Conservation (phyloP, 2,329 filamentous ascomycete species). For the Alternaria rosae region DNA sequence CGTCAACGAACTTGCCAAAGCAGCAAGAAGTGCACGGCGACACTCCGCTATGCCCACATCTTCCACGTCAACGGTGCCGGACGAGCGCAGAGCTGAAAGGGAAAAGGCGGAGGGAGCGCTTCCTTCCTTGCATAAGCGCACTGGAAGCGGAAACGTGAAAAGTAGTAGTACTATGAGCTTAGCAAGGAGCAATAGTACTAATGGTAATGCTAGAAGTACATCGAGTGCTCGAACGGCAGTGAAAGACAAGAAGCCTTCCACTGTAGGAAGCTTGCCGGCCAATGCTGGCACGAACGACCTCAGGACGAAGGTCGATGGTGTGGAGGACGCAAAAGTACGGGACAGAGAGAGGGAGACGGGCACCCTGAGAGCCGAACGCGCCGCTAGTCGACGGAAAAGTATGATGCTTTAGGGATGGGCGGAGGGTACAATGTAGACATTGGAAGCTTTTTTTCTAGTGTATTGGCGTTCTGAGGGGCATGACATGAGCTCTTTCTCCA, state of each 20-base stretch:
- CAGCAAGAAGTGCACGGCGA: conserved; percentile 37
- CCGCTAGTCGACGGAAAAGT: conserved; percentile 52
- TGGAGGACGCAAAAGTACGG: conserved; percentile 13
- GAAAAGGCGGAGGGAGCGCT: conserved; percentile 26
- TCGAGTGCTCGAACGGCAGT: conserved; percentile 16
- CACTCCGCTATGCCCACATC: conserved; percentile 43
- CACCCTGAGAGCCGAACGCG: conserved; percentile 44
- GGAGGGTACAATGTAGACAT: conserved; percentile 5
- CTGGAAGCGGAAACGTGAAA: conserved; percentile 34
- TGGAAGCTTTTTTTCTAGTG: background rate
- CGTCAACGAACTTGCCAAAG: conserved; percentile 39
- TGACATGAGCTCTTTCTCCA: conserved; percentile 1
- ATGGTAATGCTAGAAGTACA: conserved; percentile 15
- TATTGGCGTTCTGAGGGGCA: background rate
- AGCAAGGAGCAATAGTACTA: conserved; percentile 20
- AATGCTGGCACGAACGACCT: conserved; percentile 22
- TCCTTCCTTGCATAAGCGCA: conserved; percentile 35
- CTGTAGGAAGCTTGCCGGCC: conserved; percentile 2
- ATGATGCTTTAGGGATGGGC: conserved; percentile 49
- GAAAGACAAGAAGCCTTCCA: conserved; percentile 28
- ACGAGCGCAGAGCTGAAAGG: conserved; percentile 21
- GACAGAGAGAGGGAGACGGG: conserved; percentile 21
- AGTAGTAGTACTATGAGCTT: conserved; percentile 24
- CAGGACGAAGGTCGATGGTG: conserved; percentile 15
- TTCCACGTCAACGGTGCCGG: conserved; percentile 11